phyloP scores from a whole-genome alignment of 176 grass and related monocot species.

The barley (Hordeum vulgare) region MorexV3_pseudomolecules_assembly NC_058521.1:488190244-488190743 shows the following conservation, averaged over 20 bases:
- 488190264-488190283: background rate
- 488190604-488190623: constrained; percentile 90
- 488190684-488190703: background rate
- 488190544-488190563: constrained; percentile 9
- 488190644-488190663: background rate
- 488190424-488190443: constrained; percentile 85
- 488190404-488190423: constrained; percentile 95
- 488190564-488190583: constrained; percentile 88
- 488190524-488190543: constrained; percentile 5
- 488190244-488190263: background rate
- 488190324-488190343: background rate
- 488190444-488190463: constrained; percentile 98
- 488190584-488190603: constrained; percentile 90
- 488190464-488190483: constrained; percentile 71
- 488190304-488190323: background rate
- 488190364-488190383: background rate
- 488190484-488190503: background rate
- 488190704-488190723: constrained; percentile 43
- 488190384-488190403: constrained; percentile 24
- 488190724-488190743: constrained; percentile 94
- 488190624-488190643: constrained; percentile 91
- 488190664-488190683: constrained; percentile 5
- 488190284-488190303: background rate
- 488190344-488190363: background rate
- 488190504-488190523: background rate